A percentile compares a stretch with the other conserved stretches of the same genome.
Conservation (phyloP, 495 filamentous ascomycete genomes). For the Amniculicola lignicola region DNA sequence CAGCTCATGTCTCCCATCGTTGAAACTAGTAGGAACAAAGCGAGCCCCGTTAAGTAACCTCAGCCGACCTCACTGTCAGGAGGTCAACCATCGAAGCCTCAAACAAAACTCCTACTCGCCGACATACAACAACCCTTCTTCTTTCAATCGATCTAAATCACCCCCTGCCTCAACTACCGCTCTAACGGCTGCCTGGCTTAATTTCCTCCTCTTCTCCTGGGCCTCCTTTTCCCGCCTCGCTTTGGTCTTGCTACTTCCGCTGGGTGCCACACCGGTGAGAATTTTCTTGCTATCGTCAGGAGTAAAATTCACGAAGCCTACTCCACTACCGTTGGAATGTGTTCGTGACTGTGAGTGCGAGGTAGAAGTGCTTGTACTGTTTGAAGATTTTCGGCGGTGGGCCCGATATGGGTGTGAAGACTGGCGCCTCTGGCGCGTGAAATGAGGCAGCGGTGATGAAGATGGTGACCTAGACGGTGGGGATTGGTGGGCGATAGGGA, state of each 20-base stretch:
- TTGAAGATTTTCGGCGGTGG: constrained; percentile 20
- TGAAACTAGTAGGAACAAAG: too few relatives aligned
- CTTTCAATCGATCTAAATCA: constrained; percentile 56
- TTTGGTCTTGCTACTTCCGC: constrained; percentile 89
- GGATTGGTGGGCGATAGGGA: constrained; percentile 3
- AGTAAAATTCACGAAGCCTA: constrained; percentile 92
- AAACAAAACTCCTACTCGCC: constrained; percentile 5
- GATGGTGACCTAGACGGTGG: constrained; percentile 20
- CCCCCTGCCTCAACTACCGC: constrained; percentile 78
- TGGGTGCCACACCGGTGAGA: constrained; percentile 86
- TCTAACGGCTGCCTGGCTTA: constrained; percentile 69
- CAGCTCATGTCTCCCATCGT: too few relatives aligned
- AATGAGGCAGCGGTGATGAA: constrained; percentile 10
- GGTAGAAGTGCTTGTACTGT: background rate
- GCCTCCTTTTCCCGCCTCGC: constrained; percentile 85
- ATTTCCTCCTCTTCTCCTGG: constrained; percentile 67
- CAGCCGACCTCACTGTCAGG: too few relatives aligned
- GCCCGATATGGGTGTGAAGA: background rate
- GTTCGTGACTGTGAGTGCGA: background rate
- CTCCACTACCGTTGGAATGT: background rate
- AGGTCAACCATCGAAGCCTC: background rate
- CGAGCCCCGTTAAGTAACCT: too few relatives aligned
- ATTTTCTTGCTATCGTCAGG: constrained; percentile 74
- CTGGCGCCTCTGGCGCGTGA: constrained; percentile 3
- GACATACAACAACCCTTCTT: constrained; percentile 37